Percentiles rank a stretch among this genome's conserved stretches.
phyloP scores from a whole-genome alignment of 805 yeast species.

The Citeromyces nyonsensis region DNA sequence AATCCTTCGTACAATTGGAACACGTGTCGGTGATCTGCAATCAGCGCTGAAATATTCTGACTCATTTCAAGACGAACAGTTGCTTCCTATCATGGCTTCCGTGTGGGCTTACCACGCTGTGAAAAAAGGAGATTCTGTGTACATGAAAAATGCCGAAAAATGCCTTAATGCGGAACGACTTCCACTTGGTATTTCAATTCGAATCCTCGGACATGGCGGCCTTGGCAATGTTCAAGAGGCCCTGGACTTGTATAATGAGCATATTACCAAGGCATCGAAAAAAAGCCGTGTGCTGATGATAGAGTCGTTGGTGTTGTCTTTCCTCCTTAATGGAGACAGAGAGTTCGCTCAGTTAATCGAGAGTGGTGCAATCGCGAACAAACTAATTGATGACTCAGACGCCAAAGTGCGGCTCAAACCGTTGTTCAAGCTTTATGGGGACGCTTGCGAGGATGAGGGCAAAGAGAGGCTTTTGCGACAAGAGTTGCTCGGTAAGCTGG shows the following conservation, averaged over 20 bases:
- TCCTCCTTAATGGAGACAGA: constrained; percentile 11
- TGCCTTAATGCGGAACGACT: constrained; percentile 11
- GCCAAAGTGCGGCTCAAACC: constrained; percentile 9
- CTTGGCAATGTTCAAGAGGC: constrained; percentile 13
- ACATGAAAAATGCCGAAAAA: constrained; percentile 4
- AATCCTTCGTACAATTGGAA: not conserved
- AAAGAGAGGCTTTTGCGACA: constrained; percentile 5
- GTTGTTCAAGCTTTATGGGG: constrained; percentile 15
- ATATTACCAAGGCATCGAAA: constrained; percentile 8
- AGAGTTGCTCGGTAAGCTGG: not conserved
- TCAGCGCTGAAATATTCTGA: constrained; percentile 9
- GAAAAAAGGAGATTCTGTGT: constrained; percentile 9
- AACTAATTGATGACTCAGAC: constrained; percentile 8
- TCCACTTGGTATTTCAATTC: constrained; percentile 12
- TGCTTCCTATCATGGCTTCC: constrained; percentile 9
- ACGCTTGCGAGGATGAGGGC: constrained; percentile 7
- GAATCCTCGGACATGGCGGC: constrained; percentile 12
- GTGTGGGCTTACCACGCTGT: constrained; percentile 10
- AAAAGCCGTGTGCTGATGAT: constrained; percentile 4
- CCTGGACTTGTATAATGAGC: constrained; percentile 14
- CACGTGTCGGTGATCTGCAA: constrained; percentile 6
- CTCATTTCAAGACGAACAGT: constrained; percentile 9
- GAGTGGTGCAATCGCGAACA: constrained; percentile 11
- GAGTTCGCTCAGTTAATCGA: constrained; percentile 16
- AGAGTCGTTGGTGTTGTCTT: constrained; percentile 12